A percentile compares a stretch with the other conserved stretches of the same genome.
Evolutionary conservation across 2,329 filamentous ascomycete species (phyloP).

Genomic region (Alternaria solani): DNA sequence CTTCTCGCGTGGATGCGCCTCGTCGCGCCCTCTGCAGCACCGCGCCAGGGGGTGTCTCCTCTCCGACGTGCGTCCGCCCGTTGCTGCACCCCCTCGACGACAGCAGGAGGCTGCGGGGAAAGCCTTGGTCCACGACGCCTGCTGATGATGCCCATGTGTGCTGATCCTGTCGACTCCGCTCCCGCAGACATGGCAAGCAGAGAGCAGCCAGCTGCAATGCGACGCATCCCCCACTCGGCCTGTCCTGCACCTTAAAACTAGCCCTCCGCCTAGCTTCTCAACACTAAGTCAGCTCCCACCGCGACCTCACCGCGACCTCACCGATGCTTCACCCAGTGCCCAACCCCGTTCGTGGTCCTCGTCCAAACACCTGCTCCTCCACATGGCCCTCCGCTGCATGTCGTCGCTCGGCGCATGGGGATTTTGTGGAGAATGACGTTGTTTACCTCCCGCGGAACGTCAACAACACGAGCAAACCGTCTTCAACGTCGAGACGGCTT

Average conservation of each 20-base stretch:
- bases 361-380: conserved; percentile 24
- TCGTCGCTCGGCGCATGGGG: conserved; percentile 12
- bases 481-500: neutral
- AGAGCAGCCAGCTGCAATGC: conserved; percentile 6
- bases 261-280: conserved; percentile 35
- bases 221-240: conserved; percentile 7
- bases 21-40: neutral
- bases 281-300: conserved; percentile 26
- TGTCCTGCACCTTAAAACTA: conserved; percentile 26
- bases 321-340: conserved; percentile 22
- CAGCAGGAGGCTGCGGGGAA: neutral
- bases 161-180: neutral
- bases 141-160: neutral
- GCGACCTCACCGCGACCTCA: conserved; percentile 3
- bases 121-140: neutral
- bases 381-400: conserved; percentile 4
- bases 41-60: neutral
- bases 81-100: neutral
- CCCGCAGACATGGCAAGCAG: neutral
- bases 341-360: conserved; percentile 14
- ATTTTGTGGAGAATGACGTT: conserved; percentile 23
- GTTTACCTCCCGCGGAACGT: neutral
- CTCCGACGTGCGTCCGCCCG: neutral
- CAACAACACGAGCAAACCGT: neutral
- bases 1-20: conserved; percentile 11